Percentiles rank a stretch among this genome's conserved stretches.
Conservation (phyloP, 768 basidiomycete genomes). For the Leccinum rimulosum region DNA sequence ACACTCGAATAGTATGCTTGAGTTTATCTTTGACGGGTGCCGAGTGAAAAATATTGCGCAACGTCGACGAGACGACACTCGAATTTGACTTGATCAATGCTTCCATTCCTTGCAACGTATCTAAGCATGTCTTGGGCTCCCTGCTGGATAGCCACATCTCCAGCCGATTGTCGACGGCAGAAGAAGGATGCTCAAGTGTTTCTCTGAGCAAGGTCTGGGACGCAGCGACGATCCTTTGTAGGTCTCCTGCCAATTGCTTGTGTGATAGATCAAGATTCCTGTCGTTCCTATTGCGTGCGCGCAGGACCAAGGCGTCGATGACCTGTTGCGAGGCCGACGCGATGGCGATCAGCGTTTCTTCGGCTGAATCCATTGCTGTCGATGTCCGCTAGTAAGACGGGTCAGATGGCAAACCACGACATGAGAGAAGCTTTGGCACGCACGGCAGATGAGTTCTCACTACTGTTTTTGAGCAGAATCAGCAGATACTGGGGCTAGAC, state of each 20-base stretch:
- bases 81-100: neutral
- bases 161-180: neutral
- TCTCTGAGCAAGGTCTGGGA: neutral
- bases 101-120: neutral
- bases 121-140: neutral
- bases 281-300: neutral
- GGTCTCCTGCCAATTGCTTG: neutral
- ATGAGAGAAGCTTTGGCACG: no score
- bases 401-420: neutral
- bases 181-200: neutral
- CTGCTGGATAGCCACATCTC: neutral
- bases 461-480: no score
- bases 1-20: neutral
- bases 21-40: neutral
- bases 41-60: neutral
- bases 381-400: neutral
- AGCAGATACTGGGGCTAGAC: no score
- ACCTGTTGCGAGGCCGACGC: neutral
- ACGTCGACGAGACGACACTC: neutral
- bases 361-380: neutral
- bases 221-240: neutral
- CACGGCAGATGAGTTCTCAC: no score
- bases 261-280: neutral
- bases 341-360: neutral
- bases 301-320: neutral